Evolutionary conservation across 169 alveolate species (phyloP).

Genomic region (Eimeria necatrix): DNA sequence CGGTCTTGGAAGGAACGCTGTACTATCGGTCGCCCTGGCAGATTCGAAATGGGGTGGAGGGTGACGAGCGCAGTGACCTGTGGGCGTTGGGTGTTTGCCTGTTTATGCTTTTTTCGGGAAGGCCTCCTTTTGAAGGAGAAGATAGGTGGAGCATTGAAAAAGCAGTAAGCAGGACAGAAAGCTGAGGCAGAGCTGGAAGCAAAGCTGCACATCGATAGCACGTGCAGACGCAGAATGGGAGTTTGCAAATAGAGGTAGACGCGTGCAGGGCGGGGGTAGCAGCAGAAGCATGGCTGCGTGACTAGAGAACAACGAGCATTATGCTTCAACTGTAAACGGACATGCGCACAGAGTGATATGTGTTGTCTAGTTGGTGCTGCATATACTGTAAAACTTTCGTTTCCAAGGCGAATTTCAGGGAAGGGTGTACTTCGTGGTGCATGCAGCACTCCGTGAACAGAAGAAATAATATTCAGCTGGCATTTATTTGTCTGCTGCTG

Average conservation of each 20-base stretch:
- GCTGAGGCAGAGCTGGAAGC: no score
- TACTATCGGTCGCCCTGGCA: constrained; percentile 82
- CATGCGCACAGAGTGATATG: no score
- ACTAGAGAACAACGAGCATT: no score
- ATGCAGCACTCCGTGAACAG: not conserved
- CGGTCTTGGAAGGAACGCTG: constrained; percentile 69
- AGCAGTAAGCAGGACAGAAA: not conserved
- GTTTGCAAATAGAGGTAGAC: no score
- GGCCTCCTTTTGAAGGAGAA: constrained; percentile 93
- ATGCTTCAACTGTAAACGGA: no score
- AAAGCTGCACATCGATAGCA: no score
- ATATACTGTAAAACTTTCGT: no score
- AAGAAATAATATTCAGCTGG: no score
- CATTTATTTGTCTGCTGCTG: not conserved
- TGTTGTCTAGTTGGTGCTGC: no score
- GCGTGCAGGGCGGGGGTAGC: no score
- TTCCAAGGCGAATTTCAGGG: not conserved
- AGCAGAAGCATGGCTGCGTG: no score
- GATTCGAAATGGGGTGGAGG: constrained; percentile 68
- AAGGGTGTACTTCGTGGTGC: not conserved
- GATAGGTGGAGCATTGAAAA: constrained; percentile 87
- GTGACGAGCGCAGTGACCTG: constrained; percentile 77
- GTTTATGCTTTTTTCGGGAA: constrained; percentile 87
- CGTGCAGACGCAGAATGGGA: not conserved
- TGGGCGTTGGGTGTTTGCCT: constrained; percentile 86